Base-by-base conservation (phyloP, 2,329 filamentous ascomycete genomes). In the Intubia oerlemansii region DNA sequence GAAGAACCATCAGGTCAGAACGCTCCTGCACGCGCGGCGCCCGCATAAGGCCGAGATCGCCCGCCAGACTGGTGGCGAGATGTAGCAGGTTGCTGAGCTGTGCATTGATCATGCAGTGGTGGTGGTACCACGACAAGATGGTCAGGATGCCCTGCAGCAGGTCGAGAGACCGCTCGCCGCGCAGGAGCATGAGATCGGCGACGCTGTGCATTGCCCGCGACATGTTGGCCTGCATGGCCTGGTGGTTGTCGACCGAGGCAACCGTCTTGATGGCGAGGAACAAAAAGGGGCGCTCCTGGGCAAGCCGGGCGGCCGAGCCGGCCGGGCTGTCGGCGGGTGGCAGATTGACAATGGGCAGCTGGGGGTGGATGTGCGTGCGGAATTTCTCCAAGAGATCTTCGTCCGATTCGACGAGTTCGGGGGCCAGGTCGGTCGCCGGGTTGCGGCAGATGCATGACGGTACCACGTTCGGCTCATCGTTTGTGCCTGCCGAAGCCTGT, bases 91-190 rank as follows among this genome's bases (percentile, higher is more conserved):
- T 63, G 38, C 55, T 54, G 10, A 66, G 41, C 34, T 66, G 62
- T 1, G 53, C 49, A 29, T 65, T 60, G 41, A 57, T 49, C 35
- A 62, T 51, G 36, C 59, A 64, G 38, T 65, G 60, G 28, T 64
- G 57, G 26, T 65, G 60, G 31, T 63, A 62, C 49, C 53, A 65
- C 0, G 53, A 53, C 3, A 60, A 36, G 16, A 63, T 51, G 1
- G 63, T 50, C 3, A 65, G 40, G 4, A 65, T 50, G 0, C 57
- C 55, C 31, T 57, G 48, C 0, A 65, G 41, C 3, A 64, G 39
- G 32, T 65, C 61, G 9, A 65, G 35, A 0, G 59, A 62, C 11
- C 57, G 45, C 30, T 60, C 56, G 0, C 55, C 58, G 2, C 56
- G 48, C 24, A 63, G 48, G 10, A 65, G 42, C 48, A 63, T 52